Percentiles rank a stretch among this genome's conserved stretches.
Conservation (phyloP, 306 rosid species). For the Vachellia collinsii region DNA sequence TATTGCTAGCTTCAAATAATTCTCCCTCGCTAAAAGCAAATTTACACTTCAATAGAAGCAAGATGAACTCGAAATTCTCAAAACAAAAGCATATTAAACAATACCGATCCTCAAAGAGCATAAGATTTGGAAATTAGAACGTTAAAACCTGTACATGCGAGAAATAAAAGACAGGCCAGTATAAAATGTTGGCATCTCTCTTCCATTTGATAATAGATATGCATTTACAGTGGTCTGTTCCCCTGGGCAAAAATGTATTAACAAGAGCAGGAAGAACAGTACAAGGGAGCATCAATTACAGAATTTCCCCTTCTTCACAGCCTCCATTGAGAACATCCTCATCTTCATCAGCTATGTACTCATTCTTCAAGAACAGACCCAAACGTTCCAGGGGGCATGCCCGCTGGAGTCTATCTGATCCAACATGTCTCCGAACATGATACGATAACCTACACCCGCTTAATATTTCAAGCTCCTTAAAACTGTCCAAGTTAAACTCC, state of each 20-base stretch:
- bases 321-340: constrained; percentile 40
- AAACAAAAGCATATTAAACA: no score
- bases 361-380: constrained; percentile 62
- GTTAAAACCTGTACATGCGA: neutral
- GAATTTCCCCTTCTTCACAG: constrained; percentile 64
- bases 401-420: constrained; percentile 7
- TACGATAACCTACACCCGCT: constrained; percentile 39
- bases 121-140: neutral
- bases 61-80: no score
- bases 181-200: neutral
- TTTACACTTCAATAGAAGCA: no score
- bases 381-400: constrained; percentile 48
- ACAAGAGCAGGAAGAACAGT: constrained; percentile 34
- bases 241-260: constrained; percentile 21
- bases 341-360: constrained; percentile 38
- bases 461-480: constrained; percentile 54
- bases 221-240: constrained; percentile 31
- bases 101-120: no score
- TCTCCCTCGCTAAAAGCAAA: no score
- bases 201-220: neutral
- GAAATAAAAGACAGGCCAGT: neutral
- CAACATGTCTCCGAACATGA: neutral
- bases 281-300: constrained; percentile 8
- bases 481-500: constrained; percentile 43
- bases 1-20: no score